Evolutionary conservation across 2,329 filamentous ascomycete species (phyloP), one percentile per base, ranked within the genome.

Genomic region (Gremmenia infestans): DNA sequence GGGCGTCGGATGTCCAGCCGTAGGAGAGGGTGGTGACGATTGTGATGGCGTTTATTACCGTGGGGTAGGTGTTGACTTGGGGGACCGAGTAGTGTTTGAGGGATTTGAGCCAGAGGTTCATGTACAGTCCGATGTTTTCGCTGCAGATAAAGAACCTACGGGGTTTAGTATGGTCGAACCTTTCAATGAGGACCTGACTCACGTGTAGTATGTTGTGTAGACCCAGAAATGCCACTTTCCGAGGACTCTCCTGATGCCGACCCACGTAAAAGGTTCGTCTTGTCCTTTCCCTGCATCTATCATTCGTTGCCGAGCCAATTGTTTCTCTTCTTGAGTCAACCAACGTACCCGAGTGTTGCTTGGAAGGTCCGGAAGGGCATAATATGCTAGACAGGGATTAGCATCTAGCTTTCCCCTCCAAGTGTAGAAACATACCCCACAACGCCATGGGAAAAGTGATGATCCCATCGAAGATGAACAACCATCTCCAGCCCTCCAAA

Each of bases 401-500:
- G 37, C 19, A 43, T 15, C n/a, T 5, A 4, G 45, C 19, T 14
- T 23, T 36, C 17, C 8, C 28, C 39, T 35, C 7, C 42, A n/a
- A 36, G 4, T n/a, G 15, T 12, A 12, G 23, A 28, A 19, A 53
- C 51, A 37, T 50, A 64, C 64, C 64, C 64, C 60, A 68, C 2
- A 67, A 14, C 22, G 65, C 67, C 62, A 68, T 68, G 1, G 67
- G 57, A 3, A 63, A 54, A 1, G 67, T 69, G 15, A 68, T 55
- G 8, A 56, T 56, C 8, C 54, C 67, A 48, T 73, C 71, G 19
- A 67, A 63, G 9, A 67, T 59, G 32, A 78, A 77, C 9, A 77
- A 69, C 74, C 74, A 77, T 47, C 72, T 69, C 75, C 73, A 77
- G 0, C 72, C 75, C 1, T 67, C 58, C 2, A 73, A 60, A 0